Percentiles rank a stretch among this genome's conserved stretches.
These are phyloP conservation scores for Lasiodiplodia sp. DNA, from an alignment of 2,329 filamentous ascomycete genomes.

Conservation along the genomic window DNA sequence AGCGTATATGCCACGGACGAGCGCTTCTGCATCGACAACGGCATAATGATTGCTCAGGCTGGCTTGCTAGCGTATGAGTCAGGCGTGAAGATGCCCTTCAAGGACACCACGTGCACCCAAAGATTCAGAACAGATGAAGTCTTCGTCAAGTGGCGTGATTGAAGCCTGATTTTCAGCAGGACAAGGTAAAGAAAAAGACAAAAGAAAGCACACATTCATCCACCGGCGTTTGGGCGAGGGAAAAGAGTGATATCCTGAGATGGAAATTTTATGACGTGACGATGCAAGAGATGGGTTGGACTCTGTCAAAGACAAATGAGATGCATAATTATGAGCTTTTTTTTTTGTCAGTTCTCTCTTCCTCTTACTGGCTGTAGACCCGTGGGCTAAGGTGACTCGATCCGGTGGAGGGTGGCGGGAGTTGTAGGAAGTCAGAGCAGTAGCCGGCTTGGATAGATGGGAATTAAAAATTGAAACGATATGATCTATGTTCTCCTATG, in stretches of 20 bases:
- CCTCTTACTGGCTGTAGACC: too few relatives aligned
- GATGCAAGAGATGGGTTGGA: not conserved
- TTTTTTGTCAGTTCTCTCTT: too few relatives aligned
- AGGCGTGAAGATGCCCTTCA: conserved; percentile 77
- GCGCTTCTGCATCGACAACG: conserved; percentile 98
- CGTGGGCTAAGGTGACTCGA: too few relatives aligned
- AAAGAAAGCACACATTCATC: not conserved
- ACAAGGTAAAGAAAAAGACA: not conserved
- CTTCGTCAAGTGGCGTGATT: conserved; percentile 58
- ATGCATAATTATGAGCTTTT: too few relatives aligned
- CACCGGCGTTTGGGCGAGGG: not conserved
- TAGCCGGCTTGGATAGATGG: too few relatives aligned
- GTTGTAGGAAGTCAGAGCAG: too few relatives aligned
- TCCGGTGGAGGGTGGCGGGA: too few relatives aligned
- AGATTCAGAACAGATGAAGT: conserved; percentile 60
- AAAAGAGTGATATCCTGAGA: conserved; percentile 4
- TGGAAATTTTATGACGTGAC: not conserved
- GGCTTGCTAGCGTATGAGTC: conserved; percentile 84
- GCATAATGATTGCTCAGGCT: conserved; percentile 99
- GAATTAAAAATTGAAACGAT: too few relatives aligned
- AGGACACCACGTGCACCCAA: conserved; percentile 76
- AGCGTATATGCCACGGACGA: conserved; percentile 96
- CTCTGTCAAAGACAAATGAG: not conserved
- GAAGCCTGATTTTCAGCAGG: conserved; percentile 31
- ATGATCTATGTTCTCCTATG: too few relatives aligned